Base-by-base conservation (phyloP, 2,329 filamentous ascomycete species). In the Amauroascus verrucosus region DNA sequence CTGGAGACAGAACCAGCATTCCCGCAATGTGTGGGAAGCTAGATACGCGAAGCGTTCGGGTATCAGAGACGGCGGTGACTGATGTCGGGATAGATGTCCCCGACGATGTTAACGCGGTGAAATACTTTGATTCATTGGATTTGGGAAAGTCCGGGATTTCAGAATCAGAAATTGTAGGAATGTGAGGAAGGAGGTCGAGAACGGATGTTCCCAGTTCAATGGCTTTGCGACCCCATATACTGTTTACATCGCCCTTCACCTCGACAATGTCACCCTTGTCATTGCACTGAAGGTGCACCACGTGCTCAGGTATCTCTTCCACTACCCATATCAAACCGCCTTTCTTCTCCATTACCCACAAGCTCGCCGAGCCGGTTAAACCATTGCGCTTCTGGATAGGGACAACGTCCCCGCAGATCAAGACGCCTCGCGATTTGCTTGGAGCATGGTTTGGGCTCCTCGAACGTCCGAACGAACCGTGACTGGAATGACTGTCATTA, bases 261-360 rank as follows among this genome's bases (percentile, higher is more conserved):
- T 78, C 81, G 26, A 81, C 77, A 16, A 96, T 79, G 41, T 79
- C 77, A 40, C 88, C 89, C 26, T 88, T 83, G 54, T 89, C 84
- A 64, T 94, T 86, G 18, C 95, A 77, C 9, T 76, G 78, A 41
- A 98, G 71, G 56, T 82, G 80, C 3, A 87, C 89, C 37, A 93
- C 84, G 66, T 98, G 90, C 70, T 98, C 93, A 53, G 91, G 88
- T 56, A 98, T 97, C 70, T 98, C 93, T 67, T 98, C 93, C 1
- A 98, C 72, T 7, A 98, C 93, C 93, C 93, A 98, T 56, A 98
- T 97, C 56, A 98, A 72, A 8, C 91, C 90, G 50, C 88, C 83
- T 47, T 85, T 81, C 70, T 98, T 98, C 69, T 98, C 93, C 73
- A 98, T 98, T 2, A 98, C 93, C 93, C 93, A 98, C 37, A 98